Conservation (phyloP, 2,329 filamentous ascomycete genomes). For the Nemania abortiva region DNA sequence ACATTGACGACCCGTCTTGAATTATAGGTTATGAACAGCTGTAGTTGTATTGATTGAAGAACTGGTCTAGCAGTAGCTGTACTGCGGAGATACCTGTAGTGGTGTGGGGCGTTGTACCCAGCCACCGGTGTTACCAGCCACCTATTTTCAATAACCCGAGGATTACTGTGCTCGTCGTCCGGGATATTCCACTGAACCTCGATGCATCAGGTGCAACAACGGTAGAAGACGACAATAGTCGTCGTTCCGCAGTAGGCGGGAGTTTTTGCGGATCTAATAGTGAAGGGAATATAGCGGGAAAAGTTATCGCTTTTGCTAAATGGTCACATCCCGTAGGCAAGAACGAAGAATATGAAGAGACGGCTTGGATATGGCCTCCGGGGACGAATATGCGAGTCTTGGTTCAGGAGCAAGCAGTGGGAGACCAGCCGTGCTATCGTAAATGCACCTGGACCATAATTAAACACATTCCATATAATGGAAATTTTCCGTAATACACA, state of each 20-base stretch:
- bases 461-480: neutral
- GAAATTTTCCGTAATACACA: neutral
- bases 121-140: too few species aligned
- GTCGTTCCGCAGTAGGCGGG: neutral
- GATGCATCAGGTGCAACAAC: neutral
- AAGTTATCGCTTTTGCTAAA: conserved; percentile 46
- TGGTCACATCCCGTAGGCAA: conserved; percentile 42
- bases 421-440: conserved; percentile 43
- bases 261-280: neutral
- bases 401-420: conserved; percentile 33
- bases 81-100: too few species aligned
- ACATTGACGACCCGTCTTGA: conserved; percentile 46
- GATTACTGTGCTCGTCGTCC: conserved; percentile 43
- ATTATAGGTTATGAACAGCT: too few species aligned
- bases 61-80: too few species aligned
- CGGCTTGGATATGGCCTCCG: conserved; percentile 45
- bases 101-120: too few species aligned
- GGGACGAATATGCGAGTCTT: conserved; percentile 42
- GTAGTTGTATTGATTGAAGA: too few species aligned
- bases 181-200: conserved; percentile 4
- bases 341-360: conserved; percentile 39
- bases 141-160: too few species aligned
- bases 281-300: neutral
- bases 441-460: conserved; percentile 20
- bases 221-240: neutral